Evolutionary conservation across 495 filamentous ascomycete genomes (phyloP), one percentile per base, ranked within the genome.

Genomic region (Aspergillus panamensis): DNA sequence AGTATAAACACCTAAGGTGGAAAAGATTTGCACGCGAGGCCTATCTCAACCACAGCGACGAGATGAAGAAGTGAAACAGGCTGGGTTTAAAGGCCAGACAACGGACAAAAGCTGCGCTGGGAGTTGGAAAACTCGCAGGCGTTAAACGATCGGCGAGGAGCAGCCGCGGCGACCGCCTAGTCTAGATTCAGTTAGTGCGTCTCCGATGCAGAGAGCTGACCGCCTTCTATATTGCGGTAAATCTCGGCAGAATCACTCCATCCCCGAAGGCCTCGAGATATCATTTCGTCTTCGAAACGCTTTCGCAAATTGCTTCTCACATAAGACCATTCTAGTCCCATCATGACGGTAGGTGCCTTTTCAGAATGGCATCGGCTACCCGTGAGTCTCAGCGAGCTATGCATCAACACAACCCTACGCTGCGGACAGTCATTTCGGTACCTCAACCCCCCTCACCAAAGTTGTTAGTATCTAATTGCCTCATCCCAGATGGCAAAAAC

Each of bases 361-460:
- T 75, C 82, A 19, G 87, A 89, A 61, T 96, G 92, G 91, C 82
- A 81, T 45, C 91, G 88, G 74, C 79, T 96, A 54, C 89, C 92
- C 37, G 73, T 96, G 44, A 88, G 80, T 59, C 74, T 95, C 25
- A 79, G 82, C 29, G 92, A 97, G 68, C 82, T 97, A 30, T 96
- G 90, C 60, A 88, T 97, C 55, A 88, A 95, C 64, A 97, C 92
- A 0, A 95, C 91, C 0, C 76, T 97, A 14, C 85, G 91, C 50
- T 96, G 91, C 68, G 92, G 92, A 17, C 92, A 97, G 66, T 92
- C 91, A 3, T 97, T 96, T 67, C 79, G 85, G 85, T 87, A 65
- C 48, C 10, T 39, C 42, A 17, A 45, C 17, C 20, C 37, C 13
- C 25, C 8, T 21, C 16, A 14, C 29, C 51, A 25, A 16, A 32